phyloP scores from a whole-genome alignment of 179 eudicot species.

The Silene noctiflora region DNA sequence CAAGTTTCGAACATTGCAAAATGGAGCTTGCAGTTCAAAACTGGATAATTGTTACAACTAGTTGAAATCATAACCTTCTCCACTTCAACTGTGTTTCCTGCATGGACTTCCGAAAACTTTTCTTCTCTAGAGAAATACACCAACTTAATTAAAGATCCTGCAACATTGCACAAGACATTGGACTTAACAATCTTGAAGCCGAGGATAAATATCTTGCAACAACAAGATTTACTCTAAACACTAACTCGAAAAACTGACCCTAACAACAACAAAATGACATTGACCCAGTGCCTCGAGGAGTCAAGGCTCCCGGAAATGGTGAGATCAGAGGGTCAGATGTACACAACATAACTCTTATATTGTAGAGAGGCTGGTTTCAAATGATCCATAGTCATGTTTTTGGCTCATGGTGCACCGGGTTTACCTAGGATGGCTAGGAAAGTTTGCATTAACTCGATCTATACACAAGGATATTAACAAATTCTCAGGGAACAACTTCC shows the following conservation, averaged over 20 bases:
- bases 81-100: slow-evolving; percentile 26
- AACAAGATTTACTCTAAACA: neutral
- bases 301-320: neutral
- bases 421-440: neutral
- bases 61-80: slow-evolving; percentile 37
- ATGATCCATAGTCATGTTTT: neutral
- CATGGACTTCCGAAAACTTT: slow-evolving; percentile 25
- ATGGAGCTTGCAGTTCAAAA: slow-evolving; percentile 64
- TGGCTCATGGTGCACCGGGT: neutral
- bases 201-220: neutral
- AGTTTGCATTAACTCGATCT: neutral
- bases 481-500: neutral
- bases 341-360: neutral
- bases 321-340: neutral
- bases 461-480: neutral
- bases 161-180: slow-evolving; percentile 5
- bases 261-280: neutral
- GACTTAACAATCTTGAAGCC: neutral
- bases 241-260: neutral
- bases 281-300: neutral
- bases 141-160: slow-evolving; percentile 86
- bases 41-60: slow-evolving; percentile 32
- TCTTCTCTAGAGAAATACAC: slow-evolving; percentile 60
- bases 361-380: neutral
- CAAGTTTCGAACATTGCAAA: slow-evolving; percentile 80